phyloP scores from a whole-genome alignment of 2,329 filamentous ascomycete species.

The Calonectria pteridis region DNA sequence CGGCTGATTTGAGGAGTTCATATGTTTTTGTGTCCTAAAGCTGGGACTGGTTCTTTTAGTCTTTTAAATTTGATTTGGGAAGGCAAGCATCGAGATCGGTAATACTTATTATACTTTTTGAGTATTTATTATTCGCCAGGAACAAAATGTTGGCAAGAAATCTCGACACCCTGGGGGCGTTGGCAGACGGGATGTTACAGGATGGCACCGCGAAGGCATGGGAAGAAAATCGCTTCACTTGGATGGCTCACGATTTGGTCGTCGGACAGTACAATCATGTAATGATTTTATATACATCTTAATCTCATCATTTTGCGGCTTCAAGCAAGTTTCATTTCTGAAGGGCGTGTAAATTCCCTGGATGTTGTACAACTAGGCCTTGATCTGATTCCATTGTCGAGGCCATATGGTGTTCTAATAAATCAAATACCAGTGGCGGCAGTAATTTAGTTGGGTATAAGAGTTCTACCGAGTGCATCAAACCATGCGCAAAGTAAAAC shows the following conservation, averaged over 20 bases:
- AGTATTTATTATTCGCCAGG: conserved; percentile 26
- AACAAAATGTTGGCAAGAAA: conserved; percentile 31
- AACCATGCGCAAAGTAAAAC: conserved; percentile 74
- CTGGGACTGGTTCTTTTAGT: conserved; percentile 12
- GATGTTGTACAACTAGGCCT: neutral
- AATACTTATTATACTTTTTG: conserved; percentile 31
- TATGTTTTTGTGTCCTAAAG: conserved; percentile 15
- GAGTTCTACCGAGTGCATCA: conserved; percentile 30
- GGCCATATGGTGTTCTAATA: neutral
- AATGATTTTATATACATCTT: conserved; percentile 43
- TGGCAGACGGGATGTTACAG: conserved; percentile 30
- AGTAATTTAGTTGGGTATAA: neutral
- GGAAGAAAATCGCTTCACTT: conserved; percentile 22
- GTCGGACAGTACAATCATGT: conserved; percentile 36
- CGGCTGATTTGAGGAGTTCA: conserved; percentile 31
- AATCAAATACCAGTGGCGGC: neutral
- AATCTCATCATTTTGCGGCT: conserved; percentile 33
- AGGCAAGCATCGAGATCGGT: conserved; percentile 40
- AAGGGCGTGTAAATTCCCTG: neutral
- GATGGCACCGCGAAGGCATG: conserved; percentile 28
- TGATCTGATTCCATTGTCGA: neutral
- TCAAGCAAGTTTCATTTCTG: conserved; percentile 12
- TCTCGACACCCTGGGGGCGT: conserved; percentile 35
- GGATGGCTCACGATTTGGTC: conserved; percentile 41
- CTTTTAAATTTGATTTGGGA: conserved; percentile 18